Percentiles rank a stretch among this genome's conserved stretches.
phyloP scores from a whole-genome alignment of 805 yeast species.

The Saturnispora sanitii region DNA sequence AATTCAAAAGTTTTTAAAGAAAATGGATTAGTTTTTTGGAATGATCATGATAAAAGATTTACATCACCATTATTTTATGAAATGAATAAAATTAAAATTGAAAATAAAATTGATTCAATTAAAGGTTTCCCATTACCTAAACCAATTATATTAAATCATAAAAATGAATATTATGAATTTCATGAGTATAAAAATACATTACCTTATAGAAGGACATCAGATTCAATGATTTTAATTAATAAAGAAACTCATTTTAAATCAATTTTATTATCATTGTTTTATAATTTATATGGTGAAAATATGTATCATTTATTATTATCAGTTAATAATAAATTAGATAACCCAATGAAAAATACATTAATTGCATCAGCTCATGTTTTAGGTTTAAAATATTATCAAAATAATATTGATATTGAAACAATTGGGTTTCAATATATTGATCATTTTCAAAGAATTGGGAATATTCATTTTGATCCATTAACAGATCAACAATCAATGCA shows the following conservation, averaged over 20 bases:
- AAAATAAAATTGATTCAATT: constrained; percentile 19
- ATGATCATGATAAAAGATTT: constrained; percentile 73
- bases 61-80: constrained; percentile 63
- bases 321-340: constrained; percentile 29
- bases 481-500: constrained; percentile 28
- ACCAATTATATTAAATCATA: constrained; percentile 1
- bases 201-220: constrained; percentile 41
- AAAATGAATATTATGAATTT: constrained; percentile 11
- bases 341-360: constrained; percentile 44
- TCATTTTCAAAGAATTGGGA: constrained; percentile 38
- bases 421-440: constrained; percentile 34
- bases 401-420: constrained; percentile 35
- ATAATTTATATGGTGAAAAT: constrained; percentile 38
- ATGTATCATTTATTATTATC: constrained; percentile 30
- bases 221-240: constrained; percentile 40
- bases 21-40: constrained; percentile 60
- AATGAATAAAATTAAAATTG: constrained; percentile 40
- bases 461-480: constrained; percentile 44
- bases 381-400: constrained; percentile 35
- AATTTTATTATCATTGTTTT: constrained; percentile 37
- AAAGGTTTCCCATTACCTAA: constrained; percentile 20
- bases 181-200: constrained; percentile 35
- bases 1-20: constrained; percentile 37
- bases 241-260: constrained; percentile 39
- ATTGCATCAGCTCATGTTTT: constrained; percentile 40